phyloP scores from a whole-genome alignment of 306 rosid genomes.

The Trichosanthes truncata region DNA sequence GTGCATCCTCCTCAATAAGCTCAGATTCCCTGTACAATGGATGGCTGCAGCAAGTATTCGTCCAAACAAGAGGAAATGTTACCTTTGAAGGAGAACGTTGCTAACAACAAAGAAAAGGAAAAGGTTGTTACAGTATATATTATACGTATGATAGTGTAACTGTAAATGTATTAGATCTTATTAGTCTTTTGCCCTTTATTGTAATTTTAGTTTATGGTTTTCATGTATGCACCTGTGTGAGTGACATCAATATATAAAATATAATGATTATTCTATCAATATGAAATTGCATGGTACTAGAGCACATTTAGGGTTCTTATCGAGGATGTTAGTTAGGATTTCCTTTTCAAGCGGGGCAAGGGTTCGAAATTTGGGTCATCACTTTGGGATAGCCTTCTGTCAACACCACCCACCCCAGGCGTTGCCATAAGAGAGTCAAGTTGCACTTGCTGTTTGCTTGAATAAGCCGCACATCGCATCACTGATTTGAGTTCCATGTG shows the following conservation, averaged over 20 bases:
- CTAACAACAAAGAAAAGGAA: constrained; percentile 18
- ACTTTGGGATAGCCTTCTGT: not conserved
- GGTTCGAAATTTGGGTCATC: not conserved
- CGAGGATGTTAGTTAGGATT: not conserved
- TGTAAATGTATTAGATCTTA: not conserved
- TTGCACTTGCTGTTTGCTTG: not conserved
- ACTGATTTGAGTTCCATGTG: too few relatives aligned
- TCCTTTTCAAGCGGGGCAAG: not conserved
- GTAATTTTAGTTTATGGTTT: not conserved
- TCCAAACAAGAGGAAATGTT: constrained; percentile 98
- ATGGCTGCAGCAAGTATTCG: constrained; percentile 81
- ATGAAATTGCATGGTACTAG: not conserved
- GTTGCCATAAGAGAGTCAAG: not conserved
- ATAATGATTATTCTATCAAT: not conserved
- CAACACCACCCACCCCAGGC: not conserved
- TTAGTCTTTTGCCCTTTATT: not conserved
- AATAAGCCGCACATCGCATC: not conserved
- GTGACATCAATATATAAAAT: not conserved
- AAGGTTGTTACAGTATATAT: not conserved
- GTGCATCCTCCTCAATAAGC: constrained; percentile 50
- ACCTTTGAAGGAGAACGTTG: constrained; percentile 97
- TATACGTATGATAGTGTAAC: not conserved
- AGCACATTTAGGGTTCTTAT: not conserved
- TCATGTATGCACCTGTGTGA: not conserved
- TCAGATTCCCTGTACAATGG: constrained; percentile 65